Conservation (phyloP, 108 stramenopile genomes). For the Skeletonema potamos region DNA sequence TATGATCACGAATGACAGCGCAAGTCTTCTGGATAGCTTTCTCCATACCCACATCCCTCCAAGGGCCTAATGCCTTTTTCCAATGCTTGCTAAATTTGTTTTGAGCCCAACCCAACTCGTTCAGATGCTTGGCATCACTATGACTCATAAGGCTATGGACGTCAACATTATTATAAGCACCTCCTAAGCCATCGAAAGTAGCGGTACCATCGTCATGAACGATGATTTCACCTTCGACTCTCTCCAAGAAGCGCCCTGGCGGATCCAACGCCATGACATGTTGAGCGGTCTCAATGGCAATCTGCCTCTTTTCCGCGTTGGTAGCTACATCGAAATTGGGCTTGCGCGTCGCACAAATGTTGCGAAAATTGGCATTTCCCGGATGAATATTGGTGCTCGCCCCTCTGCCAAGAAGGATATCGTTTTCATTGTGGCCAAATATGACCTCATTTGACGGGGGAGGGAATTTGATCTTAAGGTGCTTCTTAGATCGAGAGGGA, state of each 20-base stretch:
- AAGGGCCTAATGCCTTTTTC: constrained; percentile 51
- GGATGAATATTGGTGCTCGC: constrained; percentile 73
- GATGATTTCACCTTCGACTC: constrained; percentile 4
- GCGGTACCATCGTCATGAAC: background rate
- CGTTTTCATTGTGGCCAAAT: constrained; percentile 33
- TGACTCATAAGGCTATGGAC: constrained; percentile 1
- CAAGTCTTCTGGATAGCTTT: constrained; percentile 70
- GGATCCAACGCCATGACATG: constrained; percentile 19
- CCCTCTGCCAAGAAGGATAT: constrained; percentile 67
- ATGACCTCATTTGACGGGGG: constrained; percentile 15
- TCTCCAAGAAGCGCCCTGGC: constrained; percentile 62
- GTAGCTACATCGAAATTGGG: constrained; percentile 63
- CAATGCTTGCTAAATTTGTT: constrained; percentile 11
- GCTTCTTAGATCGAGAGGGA: background rate
- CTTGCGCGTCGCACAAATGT: constrained; percentile 62
- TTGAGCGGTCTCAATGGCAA: constrained; percentile 63
- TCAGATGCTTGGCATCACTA: constrained; percentile 2
- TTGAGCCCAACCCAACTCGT: background rate
- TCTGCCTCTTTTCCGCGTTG: constrained; percentile 60
- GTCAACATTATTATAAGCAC: constrained; percentile 1
- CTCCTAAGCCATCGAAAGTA: constrained; percentile 1
- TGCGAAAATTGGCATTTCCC: constrained; percentile 66
- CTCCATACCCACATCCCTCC: constrained; percentile 64
- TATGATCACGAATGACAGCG: constrained; percentile 79
- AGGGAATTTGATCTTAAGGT: constrained; percentile 6